Conservation (phyloP, 768 basidiomycete genomes). For the Stropharia rugosoannulata region DNA sequence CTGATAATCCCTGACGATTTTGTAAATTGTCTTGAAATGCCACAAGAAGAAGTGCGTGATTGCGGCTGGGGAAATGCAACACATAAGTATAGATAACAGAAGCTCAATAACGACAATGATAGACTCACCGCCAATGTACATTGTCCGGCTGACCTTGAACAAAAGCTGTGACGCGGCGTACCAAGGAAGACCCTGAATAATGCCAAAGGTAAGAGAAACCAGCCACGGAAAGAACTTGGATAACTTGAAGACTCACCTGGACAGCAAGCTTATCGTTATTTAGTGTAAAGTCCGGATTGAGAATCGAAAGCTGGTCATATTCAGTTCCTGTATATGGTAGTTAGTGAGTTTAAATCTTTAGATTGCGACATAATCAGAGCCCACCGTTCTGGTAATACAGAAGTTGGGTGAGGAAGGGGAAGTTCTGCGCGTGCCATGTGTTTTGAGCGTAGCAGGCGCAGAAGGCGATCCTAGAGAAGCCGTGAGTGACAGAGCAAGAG, state of each 20-base stretch:
- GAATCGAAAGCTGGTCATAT: conserved; percentile 52
- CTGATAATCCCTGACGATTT: conserved; percentile 40
- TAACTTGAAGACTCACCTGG: conserved; percentile 17
- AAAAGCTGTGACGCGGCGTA: conserved; percentile 46
- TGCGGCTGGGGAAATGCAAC: conserved; percentile 25
- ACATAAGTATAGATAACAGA: no score
- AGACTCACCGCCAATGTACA: conserved; percentile 33
- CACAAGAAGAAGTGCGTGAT: conserved; percentile 52
- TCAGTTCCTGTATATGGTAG: conserved; percentile 29
- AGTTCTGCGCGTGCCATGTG: conserved; percentile 55
- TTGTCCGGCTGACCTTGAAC: conserved; percentile 33
- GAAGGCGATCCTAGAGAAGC: conserved; percentile 36
- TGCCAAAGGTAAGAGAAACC: no score
- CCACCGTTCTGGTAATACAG: conserved; percentile 46
- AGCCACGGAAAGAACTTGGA: not conserved
- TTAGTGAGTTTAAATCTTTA: not conserved
- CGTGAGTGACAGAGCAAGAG: not conserved
- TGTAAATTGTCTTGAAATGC: conserved; percentile 48
- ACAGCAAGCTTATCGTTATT: conserved; percentile 44
- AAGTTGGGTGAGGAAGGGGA: conserved; percentile 57
- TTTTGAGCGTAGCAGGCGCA: conserved; percentile 46
- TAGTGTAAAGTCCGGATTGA: conserved; percentile 48
- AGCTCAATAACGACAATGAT: not conserved
- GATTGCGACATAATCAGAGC: not conserved
- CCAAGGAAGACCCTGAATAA: conserved; percentile 38